Base-by-base conservation (phyloP, 345 rosid genomes). In the Chamaenerion angustifolium region DNA sequence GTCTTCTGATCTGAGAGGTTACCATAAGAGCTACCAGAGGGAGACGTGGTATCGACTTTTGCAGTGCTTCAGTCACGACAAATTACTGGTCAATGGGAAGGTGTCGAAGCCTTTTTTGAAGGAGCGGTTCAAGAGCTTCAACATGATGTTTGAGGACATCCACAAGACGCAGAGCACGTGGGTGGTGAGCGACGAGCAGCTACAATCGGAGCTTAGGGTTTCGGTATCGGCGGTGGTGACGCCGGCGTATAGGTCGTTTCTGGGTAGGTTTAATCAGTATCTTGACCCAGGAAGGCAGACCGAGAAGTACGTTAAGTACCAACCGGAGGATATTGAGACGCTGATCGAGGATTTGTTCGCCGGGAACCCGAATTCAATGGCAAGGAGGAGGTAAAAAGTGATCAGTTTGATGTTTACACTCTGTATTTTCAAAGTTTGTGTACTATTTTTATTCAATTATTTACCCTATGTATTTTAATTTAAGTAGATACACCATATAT, bases 101-200 rank as follows among this genome's bases (percentile, higher is more conserved):
- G 72, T 83, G 6, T 37, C 58, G 0, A 90, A 86, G 64, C 60
- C 81, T 0, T 77, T 75, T 46, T 55, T 89, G 55, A 90, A 86
- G 58, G 94, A 90, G 59, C 71, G 80, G 69, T 86, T 86, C 56
- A 83, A 86, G 74, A 66, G 60, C 49, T 90, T 90, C 55, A 86
- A 77, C 54, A 8, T 67, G n/a, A 0, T 74, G 86, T 83, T 90
- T 41, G 98, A 90, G 16, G 98, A 90, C 66, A 86, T 90, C 42
- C 88, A 79, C 59, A 77, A 63, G 80, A 79, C 90, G 42, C 95
- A 90, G 61, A 77, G 80, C 48, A 55, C 85, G 4, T 90, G 98
- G 98, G 78, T 90, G 27, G 94, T 86, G 48, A 72, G 80, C 19
- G 94, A 90, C 48, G 88, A 79, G 59, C 95, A 86, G 68, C 74